Evolutionary conservation across 208 protist species (phyloP).

Genomic region (Wallacemonas sp.): DNA sequence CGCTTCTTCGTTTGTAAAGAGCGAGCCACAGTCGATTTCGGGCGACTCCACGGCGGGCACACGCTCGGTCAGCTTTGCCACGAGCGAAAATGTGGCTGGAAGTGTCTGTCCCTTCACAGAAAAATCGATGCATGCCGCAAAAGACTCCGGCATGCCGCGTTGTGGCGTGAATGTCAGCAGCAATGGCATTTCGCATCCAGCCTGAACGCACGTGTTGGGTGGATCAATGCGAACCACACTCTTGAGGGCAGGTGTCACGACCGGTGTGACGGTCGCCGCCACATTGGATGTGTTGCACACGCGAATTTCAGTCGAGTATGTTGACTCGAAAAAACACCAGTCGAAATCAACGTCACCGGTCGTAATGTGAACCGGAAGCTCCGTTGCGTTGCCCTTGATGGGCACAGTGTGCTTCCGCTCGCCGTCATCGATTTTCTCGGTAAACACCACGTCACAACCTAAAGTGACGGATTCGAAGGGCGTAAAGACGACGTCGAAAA

Average conservation of each 20-base stretch:
- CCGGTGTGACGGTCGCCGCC: slow-evolving; percentile 32
- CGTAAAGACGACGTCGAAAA: slow-evolving; percentile 53
- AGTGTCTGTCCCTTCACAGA: slow-evolving; percentile 44
- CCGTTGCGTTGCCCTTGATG: slow-evolving; percentile 47
- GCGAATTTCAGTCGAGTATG: slow-evolving; percentile 70
- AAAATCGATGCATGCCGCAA: slow-evolving; percentile 23
- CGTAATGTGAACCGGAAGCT: slow-evolving; percentile 75
- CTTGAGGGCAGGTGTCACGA: slow-evolving; percentile 9
- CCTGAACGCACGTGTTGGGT: slow-evolving; percentile 44
- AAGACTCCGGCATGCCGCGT: slow-evolving; percentile 3
- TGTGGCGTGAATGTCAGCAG: slow-evolving; percentile 13
- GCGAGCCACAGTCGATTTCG: slow-evolving; percentile 33
- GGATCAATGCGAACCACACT: slow-evolving; percentile 33
- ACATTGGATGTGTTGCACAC: slow-evolving; percentile 70
- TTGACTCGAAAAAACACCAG: slow-evolving; percentile 77
- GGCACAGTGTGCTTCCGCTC: slow-evolving; percentile 26
- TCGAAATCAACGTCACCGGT: slow-evolving; percentile 60
- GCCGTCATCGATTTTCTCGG: slow-evolving; percentile 38
- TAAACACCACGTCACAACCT: slow-evolving; percentile 49
- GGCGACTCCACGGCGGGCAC: slow-evolving; percentile 26
- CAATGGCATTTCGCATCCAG: slow-evolving; percentile 23
- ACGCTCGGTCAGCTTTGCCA: slow-evolving; percentile 38
- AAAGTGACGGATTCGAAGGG: slow-evolving; percentile 40
- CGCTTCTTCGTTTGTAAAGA: slow-evolving; percentile 30
- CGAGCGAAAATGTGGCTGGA: slow-evolving; percentile 35